Evolutionary conservation across 352 stramenopile genomes (phyloP), one percentile per base, ranked within the genome.

Genomic region (Globisporangium irregulare): DNA sequence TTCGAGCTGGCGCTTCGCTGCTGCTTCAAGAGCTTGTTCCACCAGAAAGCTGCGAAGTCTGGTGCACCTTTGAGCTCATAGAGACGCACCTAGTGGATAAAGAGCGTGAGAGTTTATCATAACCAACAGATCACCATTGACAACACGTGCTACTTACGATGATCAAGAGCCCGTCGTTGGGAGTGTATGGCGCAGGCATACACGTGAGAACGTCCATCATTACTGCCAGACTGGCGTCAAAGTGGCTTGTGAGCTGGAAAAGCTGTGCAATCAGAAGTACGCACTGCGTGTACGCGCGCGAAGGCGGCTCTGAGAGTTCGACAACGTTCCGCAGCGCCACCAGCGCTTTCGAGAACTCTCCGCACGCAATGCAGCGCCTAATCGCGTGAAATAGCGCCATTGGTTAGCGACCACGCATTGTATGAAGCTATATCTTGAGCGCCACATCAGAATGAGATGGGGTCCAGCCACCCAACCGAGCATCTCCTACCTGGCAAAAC

Each of bases 101-200:
- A 46, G 38, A 20, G 4, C 38, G 29, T 10, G 25, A 59, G n/a
- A 24, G 29, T 51, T 20, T 12, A 53, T 3, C 24, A 15, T 20
- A 24, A 34, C 8, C 12, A 2, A 32, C 0, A 36, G 14, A 8
- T 56, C 6, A 3, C 22, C 6, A 25, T 14, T 12, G 7, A 36
- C 0, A 6, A 57, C 4, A 9, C 2, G 4, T 6, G 64, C 70
- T 22, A 58, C 54, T 38, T 78, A 91, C 83, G n/a, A 90, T 73
- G 18, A 88, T 72, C 22, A 78, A 67, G 2, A 81, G 64, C 1
- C 71, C 80, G 43, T 86, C 83, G n/a, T 58, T 27, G 8, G 4
- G 25, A 12, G 66, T 77, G 58, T 90, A 88, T 4, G 81, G 81
- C 3, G 70, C 18, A 4, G 83, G 83, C 78, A 89, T 86, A 10